Evolutionary conservation across 441 rosid species (phyloP).

Genomic region (Theobroma grandiflorum): DNA sequence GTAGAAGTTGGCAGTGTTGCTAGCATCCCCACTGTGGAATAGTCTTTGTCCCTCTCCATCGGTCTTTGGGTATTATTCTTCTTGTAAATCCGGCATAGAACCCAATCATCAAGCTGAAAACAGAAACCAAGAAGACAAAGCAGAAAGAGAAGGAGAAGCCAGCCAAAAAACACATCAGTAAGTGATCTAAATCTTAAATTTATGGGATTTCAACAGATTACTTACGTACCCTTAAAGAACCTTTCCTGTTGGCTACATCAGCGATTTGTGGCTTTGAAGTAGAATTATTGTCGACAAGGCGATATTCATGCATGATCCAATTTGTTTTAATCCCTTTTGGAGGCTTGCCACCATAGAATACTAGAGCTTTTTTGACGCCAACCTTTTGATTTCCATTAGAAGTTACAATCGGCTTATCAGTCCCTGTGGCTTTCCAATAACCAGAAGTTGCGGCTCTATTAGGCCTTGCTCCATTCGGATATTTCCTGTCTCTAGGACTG

Average conservation of each 20-base stretch:
- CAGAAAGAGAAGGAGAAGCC: neutral
- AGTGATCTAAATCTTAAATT: neutral
- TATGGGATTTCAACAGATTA: neutral
- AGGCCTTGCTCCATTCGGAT: conserved; percentile 93
- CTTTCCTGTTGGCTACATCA: conserved; percentile 58
- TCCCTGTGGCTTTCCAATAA: conserved; percentile 97
- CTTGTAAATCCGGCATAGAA: conserved; percentile 87
- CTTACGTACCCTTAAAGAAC: conserved; percentile 69
- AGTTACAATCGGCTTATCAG: conserved; percentile 83
- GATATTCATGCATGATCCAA: conserved; percentile 98
- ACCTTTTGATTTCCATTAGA: conserved; percentile 68
- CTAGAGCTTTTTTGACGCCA: conserved; percentile 92
- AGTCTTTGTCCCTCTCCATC: conserved; percentile 56
- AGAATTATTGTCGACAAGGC: conserved; percentile 56
- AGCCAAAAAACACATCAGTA: neutral
- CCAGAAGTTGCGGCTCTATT: conserved; percentile 96
- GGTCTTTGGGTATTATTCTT: conserved; percentile 70
- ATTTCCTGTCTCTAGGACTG: conserved; percentile 89
- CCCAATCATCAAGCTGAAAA: conserved; percentile 86
- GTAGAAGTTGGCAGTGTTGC: conserved; percentile 41
- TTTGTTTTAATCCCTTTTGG: conserved; percentile 89
- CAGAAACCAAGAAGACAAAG: neutral
- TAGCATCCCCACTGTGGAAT: conserved; percentile 61
- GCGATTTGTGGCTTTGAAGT: conserved; percentile 48
- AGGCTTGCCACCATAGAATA: conserved; percentile 91